phyloP scores from a whole-genome alignment of 208 protist genomes.

The Lotmaria passim region DNA sequence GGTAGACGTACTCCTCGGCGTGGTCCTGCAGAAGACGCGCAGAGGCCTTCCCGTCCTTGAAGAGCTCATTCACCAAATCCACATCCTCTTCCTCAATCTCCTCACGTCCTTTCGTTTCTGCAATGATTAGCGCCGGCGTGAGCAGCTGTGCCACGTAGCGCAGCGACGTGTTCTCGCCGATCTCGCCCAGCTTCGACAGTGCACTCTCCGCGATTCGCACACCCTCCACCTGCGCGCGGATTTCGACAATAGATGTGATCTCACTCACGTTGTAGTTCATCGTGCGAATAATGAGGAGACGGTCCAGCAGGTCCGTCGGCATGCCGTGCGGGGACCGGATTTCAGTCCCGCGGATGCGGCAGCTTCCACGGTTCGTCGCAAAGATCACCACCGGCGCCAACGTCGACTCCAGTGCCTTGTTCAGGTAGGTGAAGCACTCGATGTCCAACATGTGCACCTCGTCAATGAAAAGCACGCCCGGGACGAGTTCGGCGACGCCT shows the following conservation, averaged over 20 bases:
- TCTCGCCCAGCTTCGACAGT: conserved; percentile 88
- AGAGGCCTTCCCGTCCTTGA: conserved; percentile 98
- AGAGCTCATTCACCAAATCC: conserved; percentile 95
- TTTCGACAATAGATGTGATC: conserved; percentile 96
- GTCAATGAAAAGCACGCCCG: conserved; percentile 99
- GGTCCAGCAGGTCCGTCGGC: conserved; percentile 99
- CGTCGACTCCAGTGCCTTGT: conserved; percentile 99
- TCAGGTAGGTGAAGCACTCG: conserved; percentile 99
- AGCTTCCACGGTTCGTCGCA: conserved; percentile 99
- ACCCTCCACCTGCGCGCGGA: conserved; percentile 95
- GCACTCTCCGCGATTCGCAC: conserved; percentile 94
- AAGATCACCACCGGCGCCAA: conserved; percentile 99
- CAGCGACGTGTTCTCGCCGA: conserved; percentile 95
- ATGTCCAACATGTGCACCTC: conserved; percentile 99
- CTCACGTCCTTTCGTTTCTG: conserved; percentile 94
- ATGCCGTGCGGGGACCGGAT: conserved; percentile 99
- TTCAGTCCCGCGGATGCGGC: conserved; percentile 97
- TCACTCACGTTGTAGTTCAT: conserved; percentile 96
- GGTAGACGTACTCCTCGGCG: conserved; percentile 92
- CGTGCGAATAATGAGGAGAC: conserved; percentile 99
- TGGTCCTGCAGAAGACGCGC: conserved; percentile 85
- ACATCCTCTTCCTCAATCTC: conserved; percentile 94
- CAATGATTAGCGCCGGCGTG: conserved; percentile 96
- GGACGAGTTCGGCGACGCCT: conserved; percentile 99
- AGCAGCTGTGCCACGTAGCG: conserved; percentile 98